Conservation (phyloP, 179 eudicot species). For the Silene coronaria region DNA sequence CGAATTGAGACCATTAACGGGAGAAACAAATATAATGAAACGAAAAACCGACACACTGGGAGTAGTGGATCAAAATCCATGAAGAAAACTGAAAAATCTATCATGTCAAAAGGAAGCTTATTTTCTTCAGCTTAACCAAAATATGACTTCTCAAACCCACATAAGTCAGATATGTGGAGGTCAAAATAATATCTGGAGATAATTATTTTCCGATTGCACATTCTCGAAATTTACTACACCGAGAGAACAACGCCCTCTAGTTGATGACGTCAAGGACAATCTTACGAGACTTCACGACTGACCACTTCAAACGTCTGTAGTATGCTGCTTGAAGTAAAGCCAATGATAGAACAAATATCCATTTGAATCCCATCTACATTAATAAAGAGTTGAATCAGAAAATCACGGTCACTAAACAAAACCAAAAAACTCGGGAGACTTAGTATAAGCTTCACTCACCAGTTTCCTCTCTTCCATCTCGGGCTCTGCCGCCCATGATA, state of each 20-base stretch:
- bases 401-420: not conserved
- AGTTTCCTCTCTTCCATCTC: constrained; percentile 98
- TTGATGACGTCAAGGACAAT: constrained; percentile 78
- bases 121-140: constrained; percentile 24
- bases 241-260: constrained; percentile 23
- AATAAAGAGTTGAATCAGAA: constrained; percentile 5
- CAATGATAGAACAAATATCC: constrained; percentile 78
- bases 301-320: constrained; percentile 83
- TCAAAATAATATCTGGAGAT: constrained; percentile 26
- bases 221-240: constrained; percentile 15
- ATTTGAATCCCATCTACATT: constrained; percentile 86
- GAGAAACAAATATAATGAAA: constrained; percentile 6
- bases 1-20: not conserved
- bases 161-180: constrained; percentile 18
- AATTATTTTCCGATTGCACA: constrained; percentile 25
- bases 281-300: constrained; percentile 72
- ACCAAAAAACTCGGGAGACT: not conserved
- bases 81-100: constrained; percentile 19
- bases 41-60: constrained; percentile 9
- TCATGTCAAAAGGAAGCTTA: constrained; percentile 29
- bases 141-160: constrained; percentile 26
- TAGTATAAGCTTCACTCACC: constrained; percentile 31
- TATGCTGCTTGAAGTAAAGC: constrained; percentile 82
- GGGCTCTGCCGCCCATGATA: constrained; percentile 94
- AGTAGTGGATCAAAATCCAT: constrained; percentile 21